phyloP scores from a whole-genome alignment of 2,329 filamentous ascomycete genomes.

The Pyricularia grisea region DNA sequence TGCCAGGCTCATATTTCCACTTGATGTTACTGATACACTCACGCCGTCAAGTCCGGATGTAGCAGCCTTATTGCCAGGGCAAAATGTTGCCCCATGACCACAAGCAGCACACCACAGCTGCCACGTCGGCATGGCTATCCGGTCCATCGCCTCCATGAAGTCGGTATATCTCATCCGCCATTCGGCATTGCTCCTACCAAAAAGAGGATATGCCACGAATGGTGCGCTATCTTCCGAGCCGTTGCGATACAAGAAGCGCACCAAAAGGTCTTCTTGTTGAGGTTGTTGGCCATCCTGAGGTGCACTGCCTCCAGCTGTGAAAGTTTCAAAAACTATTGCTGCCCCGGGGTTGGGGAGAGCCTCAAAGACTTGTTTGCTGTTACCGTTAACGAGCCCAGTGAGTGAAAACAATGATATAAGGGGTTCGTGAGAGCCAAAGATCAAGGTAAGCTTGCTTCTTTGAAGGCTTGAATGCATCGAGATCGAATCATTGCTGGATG shows the following conservation, averaged over 20 bases:
- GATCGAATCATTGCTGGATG: constrained; percentile 3
- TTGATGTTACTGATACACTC: background rate
- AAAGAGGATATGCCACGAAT: constrained; percentile 30
- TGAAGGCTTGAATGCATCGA: constrained; percentile 26
- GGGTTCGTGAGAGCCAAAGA: constrained; percentile 45
- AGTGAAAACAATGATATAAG: constrained; percentile 46
- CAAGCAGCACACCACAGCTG: constrained; percentile 36
- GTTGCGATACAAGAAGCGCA: constrained; percentile 49
- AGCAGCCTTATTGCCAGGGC: constrained; percentile 14
- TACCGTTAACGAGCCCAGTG: constrained; percentile 31
- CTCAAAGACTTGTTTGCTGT: constrained; percentile 42
- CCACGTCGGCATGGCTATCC: constrained; percentile 22
- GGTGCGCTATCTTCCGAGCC: constrained; percentile 26
- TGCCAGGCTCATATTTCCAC: constrained; percentile 20
- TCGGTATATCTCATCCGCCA: constrained; percentile 25
- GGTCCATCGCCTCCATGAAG: constrained; percentile 27
- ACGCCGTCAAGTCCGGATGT: background rate
- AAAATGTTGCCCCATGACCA: constrained; percentile 26
- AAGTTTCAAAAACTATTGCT: constrained; percentile 65
- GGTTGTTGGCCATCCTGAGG: constrained; percentile 17
- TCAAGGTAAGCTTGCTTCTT: constrained; percentile 37
- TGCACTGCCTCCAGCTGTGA: constrained; percentile 24
- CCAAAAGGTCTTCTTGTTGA: constrained; percentile 28
- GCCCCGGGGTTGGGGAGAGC: constrained; percentile 59
- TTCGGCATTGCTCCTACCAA: constrained; percentile 23